Conservation (phyloP, 1,284 basidiomycete genomes). For the Bjerkandera adusta region DNA sequence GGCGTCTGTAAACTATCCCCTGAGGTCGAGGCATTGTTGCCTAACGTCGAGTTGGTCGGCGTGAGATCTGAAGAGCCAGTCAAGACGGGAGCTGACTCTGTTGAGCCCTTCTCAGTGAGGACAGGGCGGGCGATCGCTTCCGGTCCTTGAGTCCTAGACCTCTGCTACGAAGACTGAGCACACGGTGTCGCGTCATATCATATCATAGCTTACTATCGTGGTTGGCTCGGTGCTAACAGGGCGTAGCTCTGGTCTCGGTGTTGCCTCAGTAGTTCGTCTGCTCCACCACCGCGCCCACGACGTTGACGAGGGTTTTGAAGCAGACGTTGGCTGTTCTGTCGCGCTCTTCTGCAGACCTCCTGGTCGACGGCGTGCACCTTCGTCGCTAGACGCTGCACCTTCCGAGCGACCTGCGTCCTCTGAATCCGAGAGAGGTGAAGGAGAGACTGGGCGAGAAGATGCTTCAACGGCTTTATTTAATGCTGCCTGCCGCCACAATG, state of each 20-base stretch:
- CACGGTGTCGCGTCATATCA: background rate
- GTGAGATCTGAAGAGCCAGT: background rate
- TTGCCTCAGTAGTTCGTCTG: slow-evolving; percentile 39
- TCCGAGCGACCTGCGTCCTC: slow-evolving; percentile 5
- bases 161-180: no score
- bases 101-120: background rate
- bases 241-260: slow-evolving; percentile 24
- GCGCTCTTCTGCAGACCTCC: slow-evolving; percentile 18
- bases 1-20: slow-evolving; percentile 19
- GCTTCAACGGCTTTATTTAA: slow-evolving; percentile 33
- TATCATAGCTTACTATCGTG: slow-evolving; percentile 15
- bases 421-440: slow-evolving; percentile 27
- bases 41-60: background rate
- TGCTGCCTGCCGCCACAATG: slow-evolving; percentile 56
- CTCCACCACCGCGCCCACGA: slow-evolving; percentile 82
- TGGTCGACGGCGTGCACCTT: slow-evolving; percentile 17
- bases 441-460: slow-evolving; percentile 32
- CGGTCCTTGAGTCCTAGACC: background rate
- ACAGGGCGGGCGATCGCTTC: background rate
- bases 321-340: slow-evolving; percentile 38
- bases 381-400: slow-evolving; percentile 28
- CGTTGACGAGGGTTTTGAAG: slow-evolving; percentile 50
- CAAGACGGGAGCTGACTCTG: slow-evolving; percentile 9
- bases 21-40: slow-evolving; percentile 9
- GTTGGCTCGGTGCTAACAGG: slow-evolving; percentile 24